phyloP scores from a whole-genome alignment of 768 basidiomycete species.

The Agaricus subrufescens region DNA sequence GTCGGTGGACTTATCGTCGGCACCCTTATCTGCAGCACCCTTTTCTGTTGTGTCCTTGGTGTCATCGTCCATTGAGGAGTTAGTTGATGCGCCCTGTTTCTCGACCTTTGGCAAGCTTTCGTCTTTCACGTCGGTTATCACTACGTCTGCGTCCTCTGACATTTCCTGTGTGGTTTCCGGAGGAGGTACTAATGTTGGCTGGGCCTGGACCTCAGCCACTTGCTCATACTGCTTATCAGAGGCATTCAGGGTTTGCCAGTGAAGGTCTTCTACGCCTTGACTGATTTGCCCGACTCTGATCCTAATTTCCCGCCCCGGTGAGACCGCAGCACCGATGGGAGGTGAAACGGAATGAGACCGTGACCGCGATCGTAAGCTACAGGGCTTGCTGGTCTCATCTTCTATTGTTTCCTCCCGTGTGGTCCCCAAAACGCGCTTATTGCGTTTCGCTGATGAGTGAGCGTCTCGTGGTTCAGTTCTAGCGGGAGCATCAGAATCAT shows the following conservation, averaged over 20 bases:
- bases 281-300: conserved; percentile 70
- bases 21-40: conserved; percentile 6
- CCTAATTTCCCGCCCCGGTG: conserved; percentile 78
- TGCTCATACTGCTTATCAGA: conserved; percentile 24
- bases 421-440: conserved; percentile 55
- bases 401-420: conserved; percentile 62
- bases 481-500: conserved; percentile 33
- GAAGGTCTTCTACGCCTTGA: conserved; percentile 74
- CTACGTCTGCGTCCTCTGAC: conserved; percentile 10
- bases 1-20: background rate
- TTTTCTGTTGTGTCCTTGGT: conserved; percentile 7
- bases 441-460: conserved; percentile 73
- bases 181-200: conserved; percentile 8
- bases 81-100: conserved; percentile 2
- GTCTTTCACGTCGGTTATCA: conserved; percentile 5
- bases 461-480: conserved; percentile 43
- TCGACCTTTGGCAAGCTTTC: background rate
- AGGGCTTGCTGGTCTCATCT: conserved; percentile 15
- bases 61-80: conserved; percentile 1
- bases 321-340: conserved; percentile 38
- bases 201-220: conserved; percentile 6
- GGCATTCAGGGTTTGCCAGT: conserved; percentile 53
- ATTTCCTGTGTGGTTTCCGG: conserved; percentile 6
- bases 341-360: conserved; percentile 40
- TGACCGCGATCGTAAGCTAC: conserved; percentile 37